phyloP scores from a whole-genome alignment of 192 early-diverging fungal species.

The Coemansia sp. region DNA sequence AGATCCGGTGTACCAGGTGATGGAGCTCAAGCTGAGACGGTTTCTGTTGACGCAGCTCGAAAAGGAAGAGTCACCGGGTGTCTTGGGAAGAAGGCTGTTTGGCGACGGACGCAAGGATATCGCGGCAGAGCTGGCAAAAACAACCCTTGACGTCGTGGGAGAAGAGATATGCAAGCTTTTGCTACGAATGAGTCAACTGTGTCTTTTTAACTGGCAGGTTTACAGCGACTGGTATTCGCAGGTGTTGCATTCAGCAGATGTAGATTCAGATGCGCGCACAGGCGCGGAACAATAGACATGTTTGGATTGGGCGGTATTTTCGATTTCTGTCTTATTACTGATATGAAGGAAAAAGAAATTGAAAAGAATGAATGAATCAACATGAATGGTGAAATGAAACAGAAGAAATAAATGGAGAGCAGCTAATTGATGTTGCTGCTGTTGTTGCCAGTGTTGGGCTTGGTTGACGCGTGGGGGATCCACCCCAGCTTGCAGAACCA shows the following conservation, averaged over 20 bases:
- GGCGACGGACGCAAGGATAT: conserved; percentile 1
- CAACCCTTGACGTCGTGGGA: conserved; percentile 17
- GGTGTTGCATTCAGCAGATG: not conserved
- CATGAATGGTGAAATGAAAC: not conserved
- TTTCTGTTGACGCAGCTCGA: conserved; percentile 25
- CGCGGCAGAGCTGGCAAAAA: conserved; percentile 9
- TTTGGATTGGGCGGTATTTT: not conserved
- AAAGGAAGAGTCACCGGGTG: conserved; percentile 8
- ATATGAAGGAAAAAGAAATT: not conserved
- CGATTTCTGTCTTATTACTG: not conserved
- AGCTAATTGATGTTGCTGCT: not conserved
- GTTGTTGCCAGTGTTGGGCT: conserved; percentile 1
- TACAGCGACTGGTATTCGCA: conserved; percentile 39
- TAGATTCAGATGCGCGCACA: not conserved
- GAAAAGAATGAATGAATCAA: not conserved
- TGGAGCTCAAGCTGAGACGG: conserved; percentile 25
- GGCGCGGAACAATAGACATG: not conserved
- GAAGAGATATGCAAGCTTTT: conserved; percentile 16
- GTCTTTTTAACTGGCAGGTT: conserved; percentile 47
- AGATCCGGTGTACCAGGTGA: conserved; percentile 24
- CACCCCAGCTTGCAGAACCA: conserved; percentile 87
- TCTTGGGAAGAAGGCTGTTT: conserved; percentile 15
- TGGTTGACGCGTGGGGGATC: conserved; percentile 55
- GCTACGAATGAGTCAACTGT: conserved; percentile 23
- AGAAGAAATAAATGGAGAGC: not conserved